A percentile compares a stretch with the other conserved stretches of the same genome.
Evolutionary conservation across 2,329 filamentous ascomycete species (phyloP).

Genomic region (Exophiala bonariae): DNA sequence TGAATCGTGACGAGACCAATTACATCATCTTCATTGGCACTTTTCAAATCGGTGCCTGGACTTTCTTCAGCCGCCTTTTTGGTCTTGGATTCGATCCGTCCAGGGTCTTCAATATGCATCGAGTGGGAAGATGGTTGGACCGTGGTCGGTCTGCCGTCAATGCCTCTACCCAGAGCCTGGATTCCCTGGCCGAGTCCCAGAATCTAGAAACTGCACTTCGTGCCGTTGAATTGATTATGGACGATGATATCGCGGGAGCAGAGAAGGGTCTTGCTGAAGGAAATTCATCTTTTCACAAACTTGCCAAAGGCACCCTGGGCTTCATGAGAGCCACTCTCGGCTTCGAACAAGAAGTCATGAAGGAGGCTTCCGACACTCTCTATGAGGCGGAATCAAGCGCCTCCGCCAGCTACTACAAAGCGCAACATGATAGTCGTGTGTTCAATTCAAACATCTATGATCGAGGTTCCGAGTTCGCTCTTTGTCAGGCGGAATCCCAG

Average conservation of each 20-base stretch:
- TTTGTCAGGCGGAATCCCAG: constrained; percentile 82
- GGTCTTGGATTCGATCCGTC: too few relatives aligned
- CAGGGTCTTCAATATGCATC: constrained; percentile 13
- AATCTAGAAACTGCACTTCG: constrained; percentile 27
- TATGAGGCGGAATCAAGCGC: constrained; percentile 74
- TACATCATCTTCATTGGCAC: too few relatives aligned
- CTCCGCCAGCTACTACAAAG: constrained; percentile 72
- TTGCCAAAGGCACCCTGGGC: constrained; percentile 76
- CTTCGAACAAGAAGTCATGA: constrained; percentile 90
- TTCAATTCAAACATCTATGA: constrained; percentile 69
- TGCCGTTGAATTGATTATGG: constrained; percentile 73
- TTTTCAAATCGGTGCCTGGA: too few relatives aligned
- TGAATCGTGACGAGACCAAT: too few relatives aligned
- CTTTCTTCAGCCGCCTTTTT: too few relatives aligned
- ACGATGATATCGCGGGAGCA: constrained; percentile 85
- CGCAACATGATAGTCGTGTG: constrained; percentile 62
- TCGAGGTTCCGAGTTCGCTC: constrained; percentile 79
- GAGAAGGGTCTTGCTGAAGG: constrained; percentile 71
- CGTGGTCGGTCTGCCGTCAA: constrained; percentile 63
- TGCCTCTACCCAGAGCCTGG: constrained; percentile 55
- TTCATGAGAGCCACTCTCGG: constrained; percentile 86
- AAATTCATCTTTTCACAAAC: constrained; percentile 81
- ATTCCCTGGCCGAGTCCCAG: constrained; percentile 58
- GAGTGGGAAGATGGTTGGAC: constrained; percentile 57
- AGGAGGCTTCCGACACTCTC: constrained; percentile 72